phyloP scores from a whole-genome alignment of 805 yeast genomes.

The Cyberlindnera xylosilytica region DNA sequence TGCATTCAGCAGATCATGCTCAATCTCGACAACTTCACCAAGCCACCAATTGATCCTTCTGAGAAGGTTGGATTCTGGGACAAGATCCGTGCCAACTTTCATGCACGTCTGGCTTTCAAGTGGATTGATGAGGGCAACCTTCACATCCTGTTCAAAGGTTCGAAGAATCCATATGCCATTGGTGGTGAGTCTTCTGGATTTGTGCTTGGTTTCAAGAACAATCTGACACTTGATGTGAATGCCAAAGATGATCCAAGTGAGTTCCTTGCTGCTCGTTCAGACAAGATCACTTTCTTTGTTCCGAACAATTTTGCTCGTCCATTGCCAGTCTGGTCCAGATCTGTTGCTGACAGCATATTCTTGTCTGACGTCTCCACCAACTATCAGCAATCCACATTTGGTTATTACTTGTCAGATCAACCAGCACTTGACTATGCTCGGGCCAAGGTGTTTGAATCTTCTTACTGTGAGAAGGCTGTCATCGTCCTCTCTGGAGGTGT shows the following conservation, averaged over 20 bases:
- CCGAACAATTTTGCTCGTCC: slow-evolving; percentile 68
- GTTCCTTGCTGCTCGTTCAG: slow-evolving; percentile 62
- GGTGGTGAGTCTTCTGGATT: slow-evolving; percentile 73
- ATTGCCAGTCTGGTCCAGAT: slow-evolving; percentile 56
- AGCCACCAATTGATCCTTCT: slow-evolving; percentile 88
- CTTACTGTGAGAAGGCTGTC: slow-evolving; percentile 48
- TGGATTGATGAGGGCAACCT: slow-evolving; percentile 51
- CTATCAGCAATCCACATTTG: slow-evolving; percentile 44
- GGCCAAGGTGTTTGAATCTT: slow-evolving; percentile 22
- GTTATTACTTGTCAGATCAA: slow-evolving; percentile 40
- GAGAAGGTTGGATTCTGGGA: slow-evolving; percentile 91
- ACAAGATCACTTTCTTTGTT: slow-evolving; percentile 62
- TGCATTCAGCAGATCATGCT: slow-evolving; percentile 78
- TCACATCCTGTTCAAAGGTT: slow-evolving; percentile 65
- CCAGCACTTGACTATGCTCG: slow-evolving; percentile 19
- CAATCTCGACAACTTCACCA: slow-evolving; percentile 77
- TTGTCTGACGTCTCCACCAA: slow-evolving; percentile 43
- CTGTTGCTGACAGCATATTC: slow-evolving; percentile 40
- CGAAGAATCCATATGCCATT: slow-evolving; percentile 74
- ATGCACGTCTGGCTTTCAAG: slow-evolving; percentile 59
- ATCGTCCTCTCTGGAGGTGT: slow-evolving; percentile 62
- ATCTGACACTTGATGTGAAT: slow-evolving; percentile 60
- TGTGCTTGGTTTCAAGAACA: slow-evolving; percentile 63
- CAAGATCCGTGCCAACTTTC: slow-evolving; percentile 70
- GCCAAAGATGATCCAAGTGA: slow-evolving; percentile 63